Evolutionary conservation across 495 filamentous ascomycete species (phyloP), one percentile per base, ranked within the genome.

Genomic region (Trichoderma erinaceum): DNA sequence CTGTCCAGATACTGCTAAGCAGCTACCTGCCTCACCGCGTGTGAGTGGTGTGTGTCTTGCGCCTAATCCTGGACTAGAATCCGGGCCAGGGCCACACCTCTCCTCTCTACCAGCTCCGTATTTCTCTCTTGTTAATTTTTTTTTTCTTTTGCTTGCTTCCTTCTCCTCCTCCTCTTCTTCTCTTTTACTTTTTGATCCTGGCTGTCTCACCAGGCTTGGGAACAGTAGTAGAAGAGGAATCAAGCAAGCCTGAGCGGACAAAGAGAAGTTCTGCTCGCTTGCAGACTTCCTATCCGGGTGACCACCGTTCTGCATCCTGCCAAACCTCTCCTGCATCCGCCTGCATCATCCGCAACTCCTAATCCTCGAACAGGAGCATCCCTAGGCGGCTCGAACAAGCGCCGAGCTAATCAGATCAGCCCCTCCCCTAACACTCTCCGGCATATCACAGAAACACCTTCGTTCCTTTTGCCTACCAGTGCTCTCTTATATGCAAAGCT

Each of bases 361-460:
- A 32, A 61, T 29, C 56, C 56, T 61, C 56, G n/a, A 61, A 61
- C 56, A 61, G 56, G 56, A 61, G 56, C 56, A 61, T 61, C 56
- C 56, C 16, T 61, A 32, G 56, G 56, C 56, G 56, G 56, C 16
- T 29, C 56, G 56, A 27, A 61, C 56, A 61, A 61, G 56, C 56
- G 56, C 56, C 56, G 56, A 61, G 56, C 56, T 61, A 61, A 61
- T 32, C 56, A 61, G 56, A 61, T 32, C 56, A 61, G 56, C 56
- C 56, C 56, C 56, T 61, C 56, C 56, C 27, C 56, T 61, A 61
- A 32, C 56, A 21, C 4, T 61, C 23, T 27, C 25, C 56, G 25
- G 56, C 56, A 61, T 21, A 61, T 61, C 56, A 61, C 56, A 61
- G 56, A 32, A 13, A 32, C 56, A 32, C 56, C 25, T 18, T 27